Base-by-base conservation (phyloP, 306 rosid genomes). In the Betula pendula region DNA sequence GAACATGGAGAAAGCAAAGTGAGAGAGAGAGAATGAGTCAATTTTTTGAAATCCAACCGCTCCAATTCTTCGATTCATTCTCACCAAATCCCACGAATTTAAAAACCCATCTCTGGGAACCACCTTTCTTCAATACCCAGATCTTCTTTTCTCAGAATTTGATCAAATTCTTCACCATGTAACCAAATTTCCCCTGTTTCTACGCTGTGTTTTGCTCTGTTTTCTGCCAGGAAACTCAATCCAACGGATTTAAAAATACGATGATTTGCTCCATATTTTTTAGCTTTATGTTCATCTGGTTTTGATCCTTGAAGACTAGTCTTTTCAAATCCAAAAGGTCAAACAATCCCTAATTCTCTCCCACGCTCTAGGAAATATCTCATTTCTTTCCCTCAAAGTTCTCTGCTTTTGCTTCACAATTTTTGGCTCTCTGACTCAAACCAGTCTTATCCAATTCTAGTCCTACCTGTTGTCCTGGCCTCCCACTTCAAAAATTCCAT, bases 11-110 rank as follows among this genome's bases (percentile, higher is more conserved):
- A 38, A 55, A 38, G 70, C 24, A n/a, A 2, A 67, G 72, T 5
- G 8, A 12, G 29, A 38, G 47, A 4, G 38, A 51, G 62, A 71
- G 80, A 74, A 51, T 51, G 71, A 77, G 79, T 79, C 68, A 44
- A 60, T 65, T 55, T 79, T 86, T 86, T 75, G 70, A 86, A 86
- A 58, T 75, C 84, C 87, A 87, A 85, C 84, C 85, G 87, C 98
- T 87, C 90, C 89, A 80, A 56, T 79, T 72, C 63, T 73, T 55
- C 87, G 76, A 80, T 65, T 77, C 66, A 42, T 68, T 83, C 77
- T 65, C 90, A 79, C 92, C 92, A 84, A 89, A 87, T 86, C 73
- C 85, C 78, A 75, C 78, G 20, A 79, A 44, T 82, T 90, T 55
- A 77, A 80, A 87, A 86, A n/a, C 77, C 85, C 84, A 71, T 62